These are phyloP conservation scores for Candida endomychidarum DNA, from an alignment of 805 yeast species.

Conservation along the genomic window DNA sequence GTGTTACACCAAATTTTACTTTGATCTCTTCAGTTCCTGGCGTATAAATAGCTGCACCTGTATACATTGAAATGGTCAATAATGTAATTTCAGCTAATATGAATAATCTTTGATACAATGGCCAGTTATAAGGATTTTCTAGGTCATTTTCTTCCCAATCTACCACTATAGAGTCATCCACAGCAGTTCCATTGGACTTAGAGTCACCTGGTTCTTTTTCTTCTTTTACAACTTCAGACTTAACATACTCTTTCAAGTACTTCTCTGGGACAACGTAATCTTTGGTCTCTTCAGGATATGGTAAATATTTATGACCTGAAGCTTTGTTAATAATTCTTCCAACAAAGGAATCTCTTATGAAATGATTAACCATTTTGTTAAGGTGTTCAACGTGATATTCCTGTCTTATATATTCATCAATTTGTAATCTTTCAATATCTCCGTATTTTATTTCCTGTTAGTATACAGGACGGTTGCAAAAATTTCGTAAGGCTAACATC, in stretches of 20 bases:
- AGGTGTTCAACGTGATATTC: no score
- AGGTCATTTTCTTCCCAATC: conserved; percentile 50
- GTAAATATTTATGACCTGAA: conserved; percentile 24
- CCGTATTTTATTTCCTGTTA: no score
- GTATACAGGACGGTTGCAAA: no score
- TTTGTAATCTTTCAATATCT: no score
- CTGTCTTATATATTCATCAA: no score
- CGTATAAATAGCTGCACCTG: conserved; percentile 56
- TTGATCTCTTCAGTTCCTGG: conserved; percentile 50
- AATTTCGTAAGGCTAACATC: no score
- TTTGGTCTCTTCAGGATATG: conserved; percentile 27
- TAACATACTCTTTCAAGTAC: conserved; percentile 19
- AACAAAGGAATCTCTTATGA: conserved; percentile 32
- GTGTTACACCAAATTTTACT: conserved; percentile 38
- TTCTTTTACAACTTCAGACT: conserved; percentile 1
- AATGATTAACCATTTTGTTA: conserved; percentile 13
- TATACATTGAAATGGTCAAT: conserved; percentile 38
- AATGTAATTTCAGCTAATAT: conserved; percentile 27
- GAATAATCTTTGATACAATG: conserved; percentile 36
- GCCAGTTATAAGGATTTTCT: conserved; percentile 61
- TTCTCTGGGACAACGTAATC: conserved; percentile 33
- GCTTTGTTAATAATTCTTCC: conserved; percentile 30
- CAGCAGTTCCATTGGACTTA: conserved; percentile 1
- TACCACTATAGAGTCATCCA: conserved; percentile 10
- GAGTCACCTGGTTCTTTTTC: conserved; percentile 5